Evolutionary conservation across 2,329 filamentous ascomycete genomes (phyloP).

Genomic region (Aspergillus jensenii): DNA sequence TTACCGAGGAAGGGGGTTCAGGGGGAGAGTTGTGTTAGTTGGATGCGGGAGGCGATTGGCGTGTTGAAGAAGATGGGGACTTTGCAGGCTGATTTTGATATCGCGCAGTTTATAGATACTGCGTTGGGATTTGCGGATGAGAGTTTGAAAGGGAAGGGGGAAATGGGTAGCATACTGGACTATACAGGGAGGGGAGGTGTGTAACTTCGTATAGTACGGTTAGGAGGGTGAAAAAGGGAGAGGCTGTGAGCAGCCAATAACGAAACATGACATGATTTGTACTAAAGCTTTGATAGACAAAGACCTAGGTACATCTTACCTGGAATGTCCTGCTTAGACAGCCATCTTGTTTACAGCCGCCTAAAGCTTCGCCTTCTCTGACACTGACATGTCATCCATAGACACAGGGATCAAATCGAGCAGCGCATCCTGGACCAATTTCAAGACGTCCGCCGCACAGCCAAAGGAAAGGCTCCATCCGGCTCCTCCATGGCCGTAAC

Average conservation of each 20-base stretch:
- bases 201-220: too few species aligned
- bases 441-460: not conserved
- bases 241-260: too few species aligned
- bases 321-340: too few species aligned
- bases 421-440: conserved; percentile 26
- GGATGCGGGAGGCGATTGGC: conserved; percentile 6
- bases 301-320: too few species aligned
- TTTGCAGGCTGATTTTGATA: conserved; percentile 3
- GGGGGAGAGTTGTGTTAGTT: conserved; percentile 10
- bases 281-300: too few species aligned
- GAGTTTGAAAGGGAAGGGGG: not conserved
- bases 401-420: not conserved
- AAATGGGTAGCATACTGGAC: not conserved
- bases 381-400: not conserved
- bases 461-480: conserved; percentile 2
- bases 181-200: not conserved
- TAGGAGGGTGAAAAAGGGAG: too few species aligned
- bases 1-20: conserved; percentile 5
- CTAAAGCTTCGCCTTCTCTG: not conserved
- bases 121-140: conserved; percentile 4
- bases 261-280: too few species aligned
- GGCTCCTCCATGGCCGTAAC: not conserved
- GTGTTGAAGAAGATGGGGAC: not conserved
- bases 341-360: too few species aligned
- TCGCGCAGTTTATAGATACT: conserved; percentile 3